Evolutionary conservation across 441 rosid species (phyloP), one percentile per base, ranked within the genome.

Genomic region (Pelargonium australe): DNA sequence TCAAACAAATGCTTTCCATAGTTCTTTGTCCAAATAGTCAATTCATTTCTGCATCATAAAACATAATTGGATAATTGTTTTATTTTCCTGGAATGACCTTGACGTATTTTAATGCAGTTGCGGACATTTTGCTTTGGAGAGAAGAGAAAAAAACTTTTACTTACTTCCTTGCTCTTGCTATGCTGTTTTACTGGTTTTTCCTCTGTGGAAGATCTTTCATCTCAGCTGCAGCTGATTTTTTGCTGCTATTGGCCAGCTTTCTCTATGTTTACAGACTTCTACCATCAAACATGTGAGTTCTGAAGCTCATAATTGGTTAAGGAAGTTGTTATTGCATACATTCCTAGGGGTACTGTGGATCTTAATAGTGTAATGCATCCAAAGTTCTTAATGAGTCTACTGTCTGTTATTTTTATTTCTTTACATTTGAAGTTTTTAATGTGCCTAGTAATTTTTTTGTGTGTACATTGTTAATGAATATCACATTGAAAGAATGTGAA

Each of bases 41-140:
- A 20, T 17, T 57, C 62, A 57, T 57, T 17, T 57, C 10, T 61
- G 57, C 25, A 16, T 55, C n/a, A 17, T 40, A 67, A 16, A 49
- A 28, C 64, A 6, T 55, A 25, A 31, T 31, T 31, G 37, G 14
- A 5, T 28, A 14, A 7, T 28, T 16, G 20, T 40, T 45, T 61
- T 17, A 63, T 61, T 64, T 11, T 60, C 28, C 17, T 51, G 16
- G 44, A 34, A 70, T 61, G 67, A 45, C 41, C 55, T 71, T 76
- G 60, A 68, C 66, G 60, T 76, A 40, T 79, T 72, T 66, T 44
- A 2, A 53, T 85, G 85, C 94, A 94, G 99, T 87, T 81, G 89
- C 94, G 12, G 88, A 87, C 60, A 77, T 94, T 80, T 87, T 89
- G 68, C 87, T 94, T 41, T 94, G 99, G 99, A 91, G 96, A 82